A percentile compares a stretch with the other conserved stretches of the same genome.
Conservation (phyloP, 371 early-diverging fungal species). For the Synchytrium microbalum region DNA sequence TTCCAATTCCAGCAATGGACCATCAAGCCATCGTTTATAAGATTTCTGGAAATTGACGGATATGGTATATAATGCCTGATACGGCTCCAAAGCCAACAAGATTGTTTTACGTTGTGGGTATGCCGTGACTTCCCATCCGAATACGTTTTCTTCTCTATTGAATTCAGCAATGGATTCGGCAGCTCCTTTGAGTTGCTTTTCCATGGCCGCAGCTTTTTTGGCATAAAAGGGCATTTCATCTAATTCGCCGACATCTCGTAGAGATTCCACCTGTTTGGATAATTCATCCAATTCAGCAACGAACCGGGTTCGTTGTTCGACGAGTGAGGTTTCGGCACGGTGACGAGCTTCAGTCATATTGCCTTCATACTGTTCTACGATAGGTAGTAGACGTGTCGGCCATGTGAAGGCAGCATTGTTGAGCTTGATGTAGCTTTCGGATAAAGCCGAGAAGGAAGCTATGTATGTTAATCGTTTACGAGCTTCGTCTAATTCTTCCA, state of each 20-base stretch:
- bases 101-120: constrained; percentile 50
- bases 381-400: constrained; percentile 40
- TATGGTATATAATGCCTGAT: constrained; percentile 45
- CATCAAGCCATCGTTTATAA: constrained; percentile 53
- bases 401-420: constrained; percentile 50
- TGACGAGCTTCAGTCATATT: constrained; percentile 40
- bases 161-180: constrained; percentile 43
- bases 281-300: constrained; percentile 46
- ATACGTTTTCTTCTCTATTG: constrained; percentile 51
- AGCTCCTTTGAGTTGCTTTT: constrained; percentile 44
- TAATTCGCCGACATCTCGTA: constrained; percentile 47
- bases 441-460: constrained; percentile 40
- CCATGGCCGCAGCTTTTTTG: constrained; percentile 45
- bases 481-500: constrained; percentile 39
- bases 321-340: constrained; percentile 34
- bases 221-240: constrained; percentile 58
- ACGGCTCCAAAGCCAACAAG: constrained; percentile 44
- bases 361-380: constrained; percentile 38
- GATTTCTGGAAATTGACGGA: constrained; percentile 49
- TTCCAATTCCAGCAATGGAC: constrained; percentile 45
- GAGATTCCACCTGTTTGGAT: constrained; percentile 43
- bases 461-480: constrained; percentile 37
- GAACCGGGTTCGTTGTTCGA: constrained; percentile 41
- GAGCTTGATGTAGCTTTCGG: constrained; percentile 39
- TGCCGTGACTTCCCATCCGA: constrained; percentile 41